These are phyloP conservation scores for Escallonia rubra DNA, from an alignment of 129 eudicot species.

Conservation along the genomic window DNA sequence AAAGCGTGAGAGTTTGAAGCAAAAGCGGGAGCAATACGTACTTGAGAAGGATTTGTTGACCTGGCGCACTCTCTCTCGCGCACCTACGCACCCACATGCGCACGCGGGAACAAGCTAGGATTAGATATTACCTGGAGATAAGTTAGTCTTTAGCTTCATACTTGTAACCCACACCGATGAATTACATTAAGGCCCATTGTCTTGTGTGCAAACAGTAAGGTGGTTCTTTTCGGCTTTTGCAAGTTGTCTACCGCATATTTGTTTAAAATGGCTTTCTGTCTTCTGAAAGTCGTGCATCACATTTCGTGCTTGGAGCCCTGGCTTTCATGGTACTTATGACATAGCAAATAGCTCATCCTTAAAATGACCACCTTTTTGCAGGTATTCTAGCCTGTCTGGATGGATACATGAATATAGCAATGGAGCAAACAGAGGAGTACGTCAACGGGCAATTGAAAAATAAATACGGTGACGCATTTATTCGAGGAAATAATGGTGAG, in stretches of 20 bases:
- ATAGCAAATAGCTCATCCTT: neutral
- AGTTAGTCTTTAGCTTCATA: too few relatives aligned
- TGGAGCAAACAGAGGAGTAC: slow-evolving; percentile 99
- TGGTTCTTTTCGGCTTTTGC: neutral
- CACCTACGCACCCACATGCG: too few relatives aligned
- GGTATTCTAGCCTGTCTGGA: slow-evolving; percentile 93
- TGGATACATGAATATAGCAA: slow-evolving; percentile 98
- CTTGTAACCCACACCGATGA: too few relatives aligned
- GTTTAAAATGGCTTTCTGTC: too few relatives aligned
- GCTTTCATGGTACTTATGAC: neutral
- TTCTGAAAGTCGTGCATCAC: neutral
- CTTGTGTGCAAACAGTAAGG: neutral
- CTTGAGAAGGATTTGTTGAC: too few relatives aligned
- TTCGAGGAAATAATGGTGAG: slow-evolving; percentile 92
- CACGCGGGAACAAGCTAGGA: too few relatives aligned
- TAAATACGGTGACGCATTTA: slow-evolving; percentile 95
- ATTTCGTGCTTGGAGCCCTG: neutral
- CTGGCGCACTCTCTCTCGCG: too few relatives aligned
- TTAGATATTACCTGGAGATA: too few relatives aligned
- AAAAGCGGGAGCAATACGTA: too few relatives aligned
- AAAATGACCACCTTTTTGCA: slow-evolving; percentile 16
- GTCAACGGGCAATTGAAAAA: slow-evolving; percentile 95
- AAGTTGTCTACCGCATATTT: neutral
- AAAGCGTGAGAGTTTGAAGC: too few relatives aligned
- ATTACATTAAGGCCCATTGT: neutral